A percentile compares a stretch with the other conserved stretches of the same genome.
phyloP scores from a whole-genome alignment of 1,284 basidiomycete genomes.

The Trichosporon sp. region DNA sequence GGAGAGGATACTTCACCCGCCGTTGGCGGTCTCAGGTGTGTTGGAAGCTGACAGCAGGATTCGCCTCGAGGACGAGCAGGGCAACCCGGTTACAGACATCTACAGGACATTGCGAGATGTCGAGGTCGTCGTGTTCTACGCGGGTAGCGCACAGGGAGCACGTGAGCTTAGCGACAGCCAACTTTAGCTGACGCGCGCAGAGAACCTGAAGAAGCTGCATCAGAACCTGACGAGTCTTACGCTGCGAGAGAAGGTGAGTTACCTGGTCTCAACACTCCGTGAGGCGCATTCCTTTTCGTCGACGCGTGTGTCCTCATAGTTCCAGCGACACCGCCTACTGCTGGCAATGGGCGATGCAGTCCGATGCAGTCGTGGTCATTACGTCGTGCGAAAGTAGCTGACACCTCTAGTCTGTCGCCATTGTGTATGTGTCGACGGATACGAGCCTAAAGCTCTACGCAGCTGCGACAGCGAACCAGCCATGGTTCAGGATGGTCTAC shows the following conservation, averaged over 20 bases:
- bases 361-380: too few relatives aligned
- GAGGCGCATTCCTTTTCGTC: too few relatives aligned
- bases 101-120: constrained; percentile 36
- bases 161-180: constrained; percentile 22
- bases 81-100: constrained; percentile 38
- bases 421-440: constrained; percentile 48
- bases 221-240: constrained; percentile 5
- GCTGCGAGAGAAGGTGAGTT: constrained; percentile 13
- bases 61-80: constrained; percentile 41
- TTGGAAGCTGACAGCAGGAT: constrained; percentile 26
- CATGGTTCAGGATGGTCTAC: constrained; percentile 46
- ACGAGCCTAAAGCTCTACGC: constrained; percentile 27
- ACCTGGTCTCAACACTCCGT: too few relatives aligned
- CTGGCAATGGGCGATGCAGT: too few relatives aligned
- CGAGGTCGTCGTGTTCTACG: constrained; percentile 45
- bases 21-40: too few relatives aligned
- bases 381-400: too few relatives aligned
- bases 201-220: constrained; percentile 13
- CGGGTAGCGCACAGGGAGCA: constrained; percentile 40
- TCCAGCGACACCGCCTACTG: too few relatives aligned
- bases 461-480: constrained; percentile 33
- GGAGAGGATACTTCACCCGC: too few relatives aligned
- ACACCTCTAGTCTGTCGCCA: constrained; percentile 24
- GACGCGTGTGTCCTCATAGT: too few relatives aligned
- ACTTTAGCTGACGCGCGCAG: constrained; percentile 8